A percentile compares a stretch with the other conserved stretches of the same genome.
These are phyloP conservation scores for Diaporthe longicolla DNA, from an alignment of 2,329 filamentous ascomycete genomes.

Conservation along the genomic window DNA sequence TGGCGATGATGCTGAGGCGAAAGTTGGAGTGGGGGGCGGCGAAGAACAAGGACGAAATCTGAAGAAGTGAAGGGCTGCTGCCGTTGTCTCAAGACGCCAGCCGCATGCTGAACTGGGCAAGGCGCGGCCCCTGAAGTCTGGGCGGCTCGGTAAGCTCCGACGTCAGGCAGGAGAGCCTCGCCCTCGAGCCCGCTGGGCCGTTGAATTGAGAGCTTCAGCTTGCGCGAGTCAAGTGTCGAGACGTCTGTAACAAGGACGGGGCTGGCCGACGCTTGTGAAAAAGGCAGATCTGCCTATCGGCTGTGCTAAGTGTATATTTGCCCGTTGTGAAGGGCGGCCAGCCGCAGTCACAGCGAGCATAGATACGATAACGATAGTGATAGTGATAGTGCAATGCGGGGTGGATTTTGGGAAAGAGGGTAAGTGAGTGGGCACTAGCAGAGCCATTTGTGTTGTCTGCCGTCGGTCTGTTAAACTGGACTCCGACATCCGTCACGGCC, in stretches of 20 bases:
- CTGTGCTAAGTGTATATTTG: neutral
- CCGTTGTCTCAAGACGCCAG: slow-evolving; percentile 38
- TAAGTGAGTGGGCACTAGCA: slow-evolving; percentile 9
- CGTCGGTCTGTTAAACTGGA: slow-evolving; percentile 3
- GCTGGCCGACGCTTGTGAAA: neutral
- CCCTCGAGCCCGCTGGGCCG: neutral
- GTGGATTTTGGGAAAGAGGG: neutral
- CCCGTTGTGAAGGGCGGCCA: neutral
- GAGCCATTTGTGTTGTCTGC: neutral
- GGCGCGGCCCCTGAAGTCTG: slow-evolving; percentile 24
- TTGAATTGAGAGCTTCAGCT: neutral
- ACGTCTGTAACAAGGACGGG: slow-evolving; percentile 16
- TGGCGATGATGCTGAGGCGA: neutral
- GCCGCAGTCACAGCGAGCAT: neutral
- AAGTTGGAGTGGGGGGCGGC: neutral
- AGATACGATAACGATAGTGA: neutral
- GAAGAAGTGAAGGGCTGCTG: slow-evolving; percentile 36
- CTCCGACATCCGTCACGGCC: neutral
- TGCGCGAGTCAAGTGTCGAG: slow-evolving; percentile 21
- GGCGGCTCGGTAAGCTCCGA: slow-evolving; percentile 36
- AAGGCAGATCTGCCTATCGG: neutral
- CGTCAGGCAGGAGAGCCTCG: slow-evolving; percentile 19
- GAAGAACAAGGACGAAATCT: slow-evolving; percentile 4
- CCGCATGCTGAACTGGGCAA: slow-evolving; percentile 28
- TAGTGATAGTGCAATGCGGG: slow-evolving; percentile 16